Evolutionary conservation across 208 protist genomes (phyloP).

Genomic region (Crithidia sp.): DNA sequence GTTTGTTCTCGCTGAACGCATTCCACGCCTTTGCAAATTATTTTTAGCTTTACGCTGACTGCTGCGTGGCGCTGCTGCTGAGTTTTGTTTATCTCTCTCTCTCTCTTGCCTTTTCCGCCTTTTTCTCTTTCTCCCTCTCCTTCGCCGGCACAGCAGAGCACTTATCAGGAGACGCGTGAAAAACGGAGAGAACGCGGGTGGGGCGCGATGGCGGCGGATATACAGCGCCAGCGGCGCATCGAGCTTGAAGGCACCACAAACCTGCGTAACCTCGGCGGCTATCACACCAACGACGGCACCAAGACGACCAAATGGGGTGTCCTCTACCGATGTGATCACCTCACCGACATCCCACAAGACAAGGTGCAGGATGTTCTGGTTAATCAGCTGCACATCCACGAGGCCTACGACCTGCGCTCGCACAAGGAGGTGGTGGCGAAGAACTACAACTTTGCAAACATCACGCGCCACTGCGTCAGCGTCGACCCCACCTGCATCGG

Average conservation of each 20-base stretch:
- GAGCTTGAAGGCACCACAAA: constrained; percentile 28
- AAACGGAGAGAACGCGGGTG: too few relatives aligned
- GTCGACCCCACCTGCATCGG: constrained; percentile 23
- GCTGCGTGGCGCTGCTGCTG: too few relatives aligned
- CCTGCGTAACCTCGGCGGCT: constrained; percentile 54
- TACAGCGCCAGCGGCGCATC: not conserved
- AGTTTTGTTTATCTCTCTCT: not conserved
- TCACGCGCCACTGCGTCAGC: constrained; percentile 25
- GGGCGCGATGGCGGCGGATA: not conserved
- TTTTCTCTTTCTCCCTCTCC: constrained; percentile 13
- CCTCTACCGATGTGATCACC: constrained; percentile 48
- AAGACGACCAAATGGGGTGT: constrained; percentile 48
- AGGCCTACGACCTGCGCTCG: constrained; percentile 45
- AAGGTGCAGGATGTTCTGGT: constrained; percentile 33
- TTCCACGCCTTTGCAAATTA: too few relatives aligned
- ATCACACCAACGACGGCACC: constrained; percentile 30
- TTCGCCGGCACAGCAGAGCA: too few relatives aligned
- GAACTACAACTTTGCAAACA: constrained; percentile 33
- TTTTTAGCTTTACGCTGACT: too few relatives aligned
- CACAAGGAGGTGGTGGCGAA: constrained; percentile 25
- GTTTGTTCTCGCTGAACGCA: too few relatives aligned
- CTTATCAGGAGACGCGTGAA: too few relatives aligned
- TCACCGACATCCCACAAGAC: constrained; percentile 27
- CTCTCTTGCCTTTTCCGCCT: constrained; percentile 2
- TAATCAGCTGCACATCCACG: constrained; percentile 38